Base-by-base conservation (phyloP, 2,329 filamentous ascomycete genomes). In the Paramyrothecium roridum region DNA sequence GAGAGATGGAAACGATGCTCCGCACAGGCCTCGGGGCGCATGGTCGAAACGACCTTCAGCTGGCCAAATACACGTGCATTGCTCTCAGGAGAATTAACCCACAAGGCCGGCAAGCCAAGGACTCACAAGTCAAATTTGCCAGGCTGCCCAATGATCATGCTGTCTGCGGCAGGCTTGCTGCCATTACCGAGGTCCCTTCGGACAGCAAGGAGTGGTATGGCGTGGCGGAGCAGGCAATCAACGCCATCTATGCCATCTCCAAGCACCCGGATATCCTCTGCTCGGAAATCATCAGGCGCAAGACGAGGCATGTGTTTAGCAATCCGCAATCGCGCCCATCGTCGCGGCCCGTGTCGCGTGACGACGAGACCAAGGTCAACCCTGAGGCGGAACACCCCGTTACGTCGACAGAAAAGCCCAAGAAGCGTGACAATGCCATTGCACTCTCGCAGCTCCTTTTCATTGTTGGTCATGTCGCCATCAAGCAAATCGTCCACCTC, bases 401-500 rank as follows among this genome's bases (percentile, higher is more conserved):
- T 55, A 72, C 70, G 6, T 65, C 67, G 52, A 59, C 56, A 50
- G 73, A 69, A 61, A 76, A 76, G 60, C 72, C 78, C 10, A 85
- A 81, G 65, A 84, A 73, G 60, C 71, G 87, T 30, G 90, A 88
- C 62, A 84, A 87, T 4, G 86, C 91, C 1, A 81, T 92, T 49
- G 87, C 85, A 1, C 79, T 99, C 2, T 96, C 95, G 0, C 95
- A 98, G 66, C 81, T 99, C 2, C 80, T 99, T 0, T 98, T 98
- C 69, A 89, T 96, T 37, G 93, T 98, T 30, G 95, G 95, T 0
- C 95, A 99, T 67, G 90, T 98, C 50, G 95, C 95, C 16, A 95
- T 99, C 69, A 99, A 99, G 76, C 96, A 99, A 69, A 99, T 99
- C 63, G 96, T 99, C 1, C 95, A 99, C 70, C 83, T 99, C 12